phyloP scores from a whole-genome alignment of 1,284 basidiomycete genomes.

The Ganoderma sinense region DNA sequence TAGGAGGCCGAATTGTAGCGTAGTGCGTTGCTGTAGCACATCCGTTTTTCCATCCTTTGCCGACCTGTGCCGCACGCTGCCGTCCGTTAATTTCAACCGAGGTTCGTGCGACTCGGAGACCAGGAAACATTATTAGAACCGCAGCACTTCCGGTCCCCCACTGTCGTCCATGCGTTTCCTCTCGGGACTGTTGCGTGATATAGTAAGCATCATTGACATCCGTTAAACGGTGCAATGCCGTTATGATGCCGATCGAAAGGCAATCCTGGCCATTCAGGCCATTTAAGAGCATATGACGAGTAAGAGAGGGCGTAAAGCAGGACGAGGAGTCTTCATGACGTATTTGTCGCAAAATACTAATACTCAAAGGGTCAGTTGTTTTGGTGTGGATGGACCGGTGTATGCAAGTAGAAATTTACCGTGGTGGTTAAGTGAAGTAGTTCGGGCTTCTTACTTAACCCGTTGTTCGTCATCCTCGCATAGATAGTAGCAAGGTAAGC shows the following conservation, averaged over 20 bases:
- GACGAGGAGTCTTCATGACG: neutral
- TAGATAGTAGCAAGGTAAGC: neutral
- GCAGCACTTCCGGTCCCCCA: neutral
- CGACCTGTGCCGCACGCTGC: neutral
- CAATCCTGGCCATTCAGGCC: neutral
- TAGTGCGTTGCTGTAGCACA: conserved; percentile 24
- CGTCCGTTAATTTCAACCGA: neutral
- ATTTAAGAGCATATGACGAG: neutral
- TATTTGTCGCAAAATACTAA: neutral
- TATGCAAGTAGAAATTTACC: neutral
- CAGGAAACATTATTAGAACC: neutral
- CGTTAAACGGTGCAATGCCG: neutral
- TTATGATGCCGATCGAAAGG: neutral
- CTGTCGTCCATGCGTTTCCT: neutral
- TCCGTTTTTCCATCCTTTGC: neutral
- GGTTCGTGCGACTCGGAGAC: conserved; percentile 1
- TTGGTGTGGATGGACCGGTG: neutral
- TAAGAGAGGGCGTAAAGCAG: neutral
- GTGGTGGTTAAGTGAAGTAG: conserved; percentile 1
- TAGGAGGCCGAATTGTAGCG: conserved; percentile 22
- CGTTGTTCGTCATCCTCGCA: neutral
- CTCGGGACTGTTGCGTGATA: neutral
- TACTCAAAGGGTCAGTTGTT: neutral
- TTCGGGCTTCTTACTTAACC: neutral
- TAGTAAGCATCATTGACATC: neutral